These are phyloP conservation scores for Candida orba DNA, from an alignment of 805 yeast species.

Conservation along the genomic window DNA sequence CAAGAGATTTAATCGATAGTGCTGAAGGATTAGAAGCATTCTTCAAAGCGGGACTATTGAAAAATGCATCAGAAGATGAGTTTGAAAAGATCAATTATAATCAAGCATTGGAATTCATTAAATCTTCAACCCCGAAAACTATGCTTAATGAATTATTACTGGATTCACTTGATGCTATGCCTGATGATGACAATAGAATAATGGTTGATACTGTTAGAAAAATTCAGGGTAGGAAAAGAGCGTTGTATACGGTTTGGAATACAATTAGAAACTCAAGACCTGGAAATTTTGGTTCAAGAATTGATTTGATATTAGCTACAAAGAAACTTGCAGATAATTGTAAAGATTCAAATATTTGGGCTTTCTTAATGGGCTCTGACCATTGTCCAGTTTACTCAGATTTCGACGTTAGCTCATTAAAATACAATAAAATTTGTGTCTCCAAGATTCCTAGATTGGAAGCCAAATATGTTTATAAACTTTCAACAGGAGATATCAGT, in stretches of 20 bases:
- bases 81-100: slow-evolving; percentile 32
- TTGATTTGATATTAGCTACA: slow-evolving; percentile 66
- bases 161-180: slow-evolving; percentile 26
- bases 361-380: slow-evolving; percentile 76
- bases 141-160: slow-evolving; percentile 40
- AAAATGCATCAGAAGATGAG: slow-evolving; percentile 13
- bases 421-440: background rate
- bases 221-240: slow-evolving; percentile 47
- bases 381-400: slow-evolving; percentile 90
- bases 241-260: slow-evolving; percentile 91
- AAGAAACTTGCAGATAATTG: slow-evolving; percentile 27
- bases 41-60: slow-evolving; percentile 30
- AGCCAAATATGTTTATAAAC: slow-evolving; percentile 41
- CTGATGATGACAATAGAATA: slow-evolving; percentile 32
- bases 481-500: slow-evolving; percentile 28
- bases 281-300: slow-evolving; percentile 79
- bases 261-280: slow-evolving; percentile 70
- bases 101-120: slow-evolving; percentile 28
- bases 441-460: slow-evolving; percentile 37
- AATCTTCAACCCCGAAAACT: slow-evolving; percentile 33
- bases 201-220: slow-evolving; percentile 55
- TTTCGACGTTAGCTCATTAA: slow-evolving; percentile 27
- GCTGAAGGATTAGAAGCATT: slow-evolving; percentile 58
- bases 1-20: slow-evolving; percentile 73
- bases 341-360: slow-evolving; percentile 48